Evolutionary conservation across 2,329 filamentous ascomycete genomes (phyloP).

Genomic region (Graphilbum fragrans): DNA sequence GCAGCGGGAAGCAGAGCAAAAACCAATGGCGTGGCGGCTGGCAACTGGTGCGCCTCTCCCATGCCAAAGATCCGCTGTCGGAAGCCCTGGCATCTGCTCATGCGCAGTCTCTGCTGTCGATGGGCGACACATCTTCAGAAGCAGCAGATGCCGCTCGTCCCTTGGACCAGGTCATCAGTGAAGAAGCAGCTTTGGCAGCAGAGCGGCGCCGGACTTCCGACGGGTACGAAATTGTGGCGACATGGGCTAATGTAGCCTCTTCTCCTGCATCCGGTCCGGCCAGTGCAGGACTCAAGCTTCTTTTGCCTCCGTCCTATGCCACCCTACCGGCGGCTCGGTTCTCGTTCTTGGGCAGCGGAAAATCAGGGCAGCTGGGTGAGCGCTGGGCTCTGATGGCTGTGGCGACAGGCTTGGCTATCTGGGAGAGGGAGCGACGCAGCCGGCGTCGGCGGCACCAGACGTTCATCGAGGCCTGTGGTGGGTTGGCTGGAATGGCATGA

Average conservation of each 20-base stretch:
- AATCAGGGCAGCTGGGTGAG: constrained; percentile 24
- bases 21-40: constrained; percentile 3
- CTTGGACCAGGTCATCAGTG: constrained; percentile 1
- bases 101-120: no score
- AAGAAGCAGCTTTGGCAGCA: constrained; percentile 1
- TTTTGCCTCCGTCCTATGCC: not conserved
- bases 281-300: not conserved
- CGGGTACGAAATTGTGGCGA: constrained; percentile 4
- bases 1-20: not conserved
- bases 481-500: constrained; percentile 1
- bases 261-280: not conserved
- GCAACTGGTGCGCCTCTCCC: constrained; percentile 4
- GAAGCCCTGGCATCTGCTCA: not conserved
- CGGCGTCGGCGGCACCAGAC: constrained; percentile 3
- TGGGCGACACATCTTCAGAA: no score
- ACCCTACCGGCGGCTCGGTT: constrained; percentile 16
- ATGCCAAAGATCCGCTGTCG: not conserved
- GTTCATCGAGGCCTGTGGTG: constrained; percentile 2
- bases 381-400: constrained; percentile 30
- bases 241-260: not conserved
- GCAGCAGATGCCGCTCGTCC: not conserved
- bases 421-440: constrained; percentile 7
- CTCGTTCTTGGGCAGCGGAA: constrained; percentile 24
- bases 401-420: constrained; percentile 20
- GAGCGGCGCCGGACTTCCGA: constrained; percentile 1